These are phyloP conservation scores for Apiotrichum veenhuisii DNA, from an alignment of 1,284 basidiomycete genomes.

Conservation along the genomic window DNA sequence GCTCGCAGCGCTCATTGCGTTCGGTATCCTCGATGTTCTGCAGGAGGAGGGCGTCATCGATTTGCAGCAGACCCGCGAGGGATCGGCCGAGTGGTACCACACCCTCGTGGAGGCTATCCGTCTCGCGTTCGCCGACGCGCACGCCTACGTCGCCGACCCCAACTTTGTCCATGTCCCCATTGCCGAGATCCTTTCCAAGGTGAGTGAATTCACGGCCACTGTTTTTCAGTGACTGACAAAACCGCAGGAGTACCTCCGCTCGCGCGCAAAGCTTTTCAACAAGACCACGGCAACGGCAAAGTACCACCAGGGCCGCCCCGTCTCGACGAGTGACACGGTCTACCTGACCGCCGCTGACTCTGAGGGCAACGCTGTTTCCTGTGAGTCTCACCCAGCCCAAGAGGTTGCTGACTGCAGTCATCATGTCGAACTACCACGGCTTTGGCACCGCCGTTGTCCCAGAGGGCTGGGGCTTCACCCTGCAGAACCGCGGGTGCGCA, in stretches of 20 bases:
- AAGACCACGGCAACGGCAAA: slow-evolving; percentile 58
- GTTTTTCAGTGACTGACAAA: background rate
- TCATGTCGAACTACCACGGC: slow-evolving; percentile 64
- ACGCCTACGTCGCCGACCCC: slow-evolving; percentile 75
- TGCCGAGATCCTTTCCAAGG: slow-evolving; percentile 70
- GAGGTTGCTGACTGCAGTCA: slow-evolving; percentile 8
- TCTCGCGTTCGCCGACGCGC: slow-evolving; percentile 21
- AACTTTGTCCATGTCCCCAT: slow-evolving; percentile 67
- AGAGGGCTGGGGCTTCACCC: slow-evolving; percentile 83
- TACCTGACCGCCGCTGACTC: slow-evolving; percentile 81
- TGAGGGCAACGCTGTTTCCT: slow-evolving; percentile 79
- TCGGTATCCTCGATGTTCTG: slow-evolving; percentile 77
- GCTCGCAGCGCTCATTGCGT: slow-evolving; percentile 84
- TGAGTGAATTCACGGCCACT: slow-evolving; percentile 30
- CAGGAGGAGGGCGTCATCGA: slow-evolving; percentile 20
- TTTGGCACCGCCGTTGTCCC: slow-evolving; percentile 65
- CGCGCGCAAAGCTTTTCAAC: slow-evolving; percentile 72
- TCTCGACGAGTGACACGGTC: slow-evolving; percentile 76
- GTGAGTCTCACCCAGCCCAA: slow-evolving; percentile 6
- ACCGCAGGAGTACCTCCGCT: slow-evolving; percentile 67
- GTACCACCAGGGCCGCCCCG: slow-evolving; percentile 57
- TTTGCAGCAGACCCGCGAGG: slow-evolving; percentile 12
- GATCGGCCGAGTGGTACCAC: slow-evolving; percentile 20
- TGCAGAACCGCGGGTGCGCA: slow-evolving; percentile 85
- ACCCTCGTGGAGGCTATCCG: slow-evolving; percentile 20